A percentile compares a stretch with the other conserved stretches of the same genome.
Evolutionary conservation across 495 filamentous ascomycete species (phyloP).

Genomic region (Aspergillus diversus): DNA sequence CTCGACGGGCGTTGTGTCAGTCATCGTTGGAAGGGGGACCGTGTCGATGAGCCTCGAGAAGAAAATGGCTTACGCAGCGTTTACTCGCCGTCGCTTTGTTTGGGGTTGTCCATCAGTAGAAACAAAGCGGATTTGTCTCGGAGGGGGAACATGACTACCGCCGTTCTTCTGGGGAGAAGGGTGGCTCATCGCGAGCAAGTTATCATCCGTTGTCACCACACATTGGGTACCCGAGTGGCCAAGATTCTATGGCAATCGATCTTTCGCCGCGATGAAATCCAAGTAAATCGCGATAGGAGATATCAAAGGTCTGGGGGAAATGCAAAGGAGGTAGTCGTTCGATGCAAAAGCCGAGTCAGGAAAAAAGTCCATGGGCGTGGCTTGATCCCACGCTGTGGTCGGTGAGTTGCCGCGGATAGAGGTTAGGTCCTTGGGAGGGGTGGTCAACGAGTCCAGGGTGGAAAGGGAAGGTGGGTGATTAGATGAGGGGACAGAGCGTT

Average conservation of each 20-base stretch:
- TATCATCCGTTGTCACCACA: conserved; percentile 44
- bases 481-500: conserved; percentile 4
- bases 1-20: conserved; percentile 3
- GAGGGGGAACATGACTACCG: conserved; percentile 41
- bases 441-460: background rate
- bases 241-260: conserved; percentile 19
- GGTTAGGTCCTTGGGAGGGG: background rate
- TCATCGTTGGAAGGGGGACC: conserved; percentile 15
- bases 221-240: conserved; percentile 38
- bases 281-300: conserved; percentile 21
- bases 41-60: conserved; percentile 17
- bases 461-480: conserved; percentile 15
- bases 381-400: conserved; percentile 20
- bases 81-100: conserved; percentile 78
- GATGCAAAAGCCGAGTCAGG: conserved; percentile 21
- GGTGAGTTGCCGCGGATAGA: conserved; percentile 20
- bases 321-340: conserved; percentile 21
- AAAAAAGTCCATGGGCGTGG: conserved; percentile 30
- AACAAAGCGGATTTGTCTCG: conserved; percentile 71
- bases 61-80: conserved; percentile 65
- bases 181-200: conserved; percentile 51
- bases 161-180: conserved; percentile 50
- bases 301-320: conserved; percentile 16
- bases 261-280: conserved; percentile 12
- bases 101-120: conserved; percentile 81